Evolutionary conservation across 1,284 basidiomycete genomes (phyloP), one percentile per base, ranked within the genome.

Genomic region (Cryptococcus depauperatus): DNA sequence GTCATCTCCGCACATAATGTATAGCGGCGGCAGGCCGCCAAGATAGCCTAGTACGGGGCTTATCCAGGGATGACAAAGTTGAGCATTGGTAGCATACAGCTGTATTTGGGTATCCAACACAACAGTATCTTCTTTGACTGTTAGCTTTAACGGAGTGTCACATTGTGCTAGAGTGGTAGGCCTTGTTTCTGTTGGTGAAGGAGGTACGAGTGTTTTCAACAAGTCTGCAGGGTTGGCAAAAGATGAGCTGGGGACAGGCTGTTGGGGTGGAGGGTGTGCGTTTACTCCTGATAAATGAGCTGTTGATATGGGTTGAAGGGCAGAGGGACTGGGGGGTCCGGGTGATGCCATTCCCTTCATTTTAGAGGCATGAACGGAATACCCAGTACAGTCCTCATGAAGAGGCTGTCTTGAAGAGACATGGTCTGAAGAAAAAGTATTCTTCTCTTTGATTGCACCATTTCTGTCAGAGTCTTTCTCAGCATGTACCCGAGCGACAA

Each of bases 21-120:
- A 74, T 40, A 97, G 64, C 3, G 93, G 92, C 1, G 89, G 89
- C 0, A 98, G 70, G 1, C 92, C 92, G 7, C 93, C 93, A 7
- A 97, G 76, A 60, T 91, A 92, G 0, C 84, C 82, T 58, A 86
- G 57, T 26, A 77, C 80, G 0, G 90, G 84, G 48, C 87, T 93
- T 37, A 95, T 80, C 47, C 90, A 79, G 2, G 93, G 92, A 68
- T 95, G 88, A 14, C 69, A 74, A 4, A 96, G 65, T 59, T 93
- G 77, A 47, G 77, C 81, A 62, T 98, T 97, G 40, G 82, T 83
- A 1, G 87, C 77, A 62, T 97, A 97, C 41, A 95, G 73, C 51
- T 97, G 92, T 14, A 96, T 76, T 68, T 96, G 92, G 18, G 63
- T 66, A 42, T 69, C 64, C 37, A 71, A 53, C 2, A 51, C 43